Conservation (phyloP, 2,329 filamentous ascomycete species). For the Dryadomyces sulphureus region DNA sequence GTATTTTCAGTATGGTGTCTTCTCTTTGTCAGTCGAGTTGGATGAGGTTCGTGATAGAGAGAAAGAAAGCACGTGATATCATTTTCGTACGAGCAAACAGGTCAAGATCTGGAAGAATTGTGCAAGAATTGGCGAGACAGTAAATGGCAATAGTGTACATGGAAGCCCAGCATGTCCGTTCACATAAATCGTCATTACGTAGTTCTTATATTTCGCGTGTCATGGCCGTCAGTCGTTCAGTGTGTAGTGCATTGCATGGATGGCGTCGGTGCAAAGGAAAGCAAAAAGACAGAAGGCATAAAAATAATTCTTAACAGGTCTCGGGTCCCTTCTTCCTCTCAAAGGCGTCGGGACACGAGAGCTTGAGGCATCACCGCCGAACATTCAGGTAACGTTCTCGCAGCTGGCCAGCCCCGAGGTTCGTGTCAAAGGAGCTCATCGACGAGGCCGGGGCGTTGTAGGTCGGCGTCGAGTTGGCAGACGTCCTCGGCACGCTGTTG, state of each 20-base stretch:
- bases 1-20: background rate
- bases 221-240: slow-evolving; percentile 1
- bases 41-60: background rate
- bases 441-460: slow-evolving; percentile 6
- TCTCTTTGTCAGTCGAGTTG: background rate
- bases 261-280: background rate
- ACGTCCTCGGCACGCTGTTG: slow-evolving; percentile 13
- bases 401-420: slow-evolving; percentile 4
- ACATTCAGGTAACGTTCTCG: slow-evolving; percentile 12
- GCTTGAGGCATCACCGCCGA: slow-evolving; percentile 8
- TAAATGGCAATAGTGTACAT: background rate
- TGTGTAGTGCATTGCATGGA: no score
- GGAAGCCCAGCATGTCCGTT: background rate
- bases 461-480: slow-evolving; percentile 9
- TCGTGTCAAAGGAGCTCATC: slow-evolving; percentile 16
- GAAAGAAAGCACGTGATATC: background rate
- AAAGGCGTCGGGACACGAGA: background rate
- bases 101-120: background rate
- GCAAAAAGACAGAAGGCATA: background rate
- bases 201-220: background rate
- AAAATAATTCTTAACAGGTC: background rate
- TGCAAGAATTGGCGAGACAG: background rate
- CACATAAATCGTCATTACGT: background rate
- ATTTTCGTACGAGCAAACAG: no score
- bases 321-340: no score